These are phyloP conservation scores for Alternaria infectoria DNA, from an alignment of 2,329 filamentous ascomycete genomes.

Conservation along the genomic window DNA sequence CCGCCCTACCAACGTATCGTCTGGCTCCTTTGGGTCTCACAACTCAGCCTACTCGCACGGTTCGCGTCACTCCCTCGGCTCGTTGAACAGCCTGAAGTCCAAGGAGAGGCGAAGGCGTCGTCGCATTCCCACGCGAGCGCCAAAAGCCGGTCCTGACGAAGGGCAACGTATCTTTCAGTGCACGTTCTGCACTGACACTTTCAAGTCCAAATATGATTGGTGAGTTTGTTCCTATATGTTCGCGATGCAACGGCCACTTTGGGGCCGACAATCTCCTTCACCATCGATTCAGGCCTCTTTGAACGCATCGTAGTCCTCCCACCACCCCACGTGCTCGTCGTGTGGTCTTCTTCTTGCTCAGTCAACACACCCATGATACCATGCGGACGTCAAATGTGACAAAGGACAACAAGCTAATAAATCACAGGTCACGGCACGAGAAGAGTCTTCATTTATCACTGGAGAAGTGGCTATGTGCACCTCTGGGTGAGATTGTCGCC, in stretches of 20 bases:
- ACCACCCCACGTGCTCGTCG: neutral
- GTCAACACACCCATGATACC: neutral
- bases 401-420: conserved; percentile 4
- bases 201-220: conserved; percentile 52
- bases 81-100: conserved; percentile 59
- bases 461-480: conserved; percentile 61
- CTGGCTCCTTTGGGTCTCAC: conserved; percentile 61
- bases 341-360: neutral
- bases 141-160: conserved; percentile 31
- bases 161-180: conserved; percentile 43
- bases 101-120: conserved; percentile 65
- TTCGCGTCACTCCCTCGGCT: conserved; percentile 63
- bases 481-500: conserved; percentile 62
- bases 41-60: conserved; percentile 64
- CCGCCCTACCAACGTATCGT: conserved; percentile 56
- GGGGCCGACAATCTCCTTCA: neutral
- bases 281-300: neutral
- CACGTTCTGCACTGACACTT: conserved; percentile 49
- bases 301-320: neutral
- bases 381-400: neutral
- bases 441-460: conserved; percentile 48
- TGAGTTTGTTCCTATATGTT: neutral
- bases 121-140: conserved; percentile 51
- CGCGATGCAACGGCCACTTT: neutral
- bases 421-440: conserved; percentile 49